Percentiles rank a stretch among this genome's conserved stretches.
phyloP scores from a whole-genome alignment of 176 grass and related monocot species.

The Lolium multiflorum region DNA sequence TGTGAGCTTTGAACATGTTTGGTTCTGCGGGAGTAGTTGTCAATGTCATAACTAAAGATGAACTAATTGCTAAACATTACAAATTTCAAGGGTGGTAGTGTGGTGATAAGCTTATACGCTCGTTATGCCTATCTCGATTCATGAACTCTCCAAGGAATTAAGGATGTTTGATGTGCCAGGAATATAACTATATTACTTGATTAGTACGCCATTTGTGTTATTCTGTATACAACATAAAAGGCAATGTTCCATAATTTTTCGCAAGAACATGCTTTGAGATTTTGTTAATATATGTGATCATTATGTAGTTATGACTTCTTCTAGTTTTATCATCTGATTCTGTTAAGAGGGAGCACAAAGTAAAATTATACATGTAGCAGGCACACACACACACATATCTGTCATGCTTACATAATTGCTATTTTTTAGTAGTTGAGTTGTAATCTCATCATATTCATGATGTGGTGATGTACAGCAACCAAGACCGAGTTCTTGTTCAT shows the following conservation, averaged over 20 bases:
- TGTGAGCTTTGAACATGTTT: neutral
- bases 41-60: neutral
- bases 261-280: neutral
- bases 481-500: conserved; percentile 77
- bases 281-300: neutral
- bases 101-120: neutral
- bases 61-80: neutral
- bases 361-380: neutral
- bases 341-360: conserved; percentile 8
- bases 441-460: conserved; percentile 33
- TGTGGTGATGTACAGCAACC: conserved; percentile 83
- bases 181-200: conserved; percentile 8
- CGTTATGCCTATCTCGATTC: neutral
- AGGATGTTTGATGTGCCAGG: conserved; percentile 24
- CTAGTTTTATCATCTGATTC: conserved; percentile 12
- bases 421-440: conserved; percentile 17
- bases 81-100: neutral
- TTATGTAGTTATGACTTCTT: conserved; percentile 29
- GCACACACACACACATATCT: conserved; percentile 10
- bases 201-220: conserved; percentile 1
- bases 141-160: conserved; percentile 11
- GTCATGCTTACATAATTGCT: neutral
- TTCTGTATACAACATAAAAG: conserved; percentile 7
- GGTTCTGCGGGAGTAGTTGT: conserved; percentile 2
- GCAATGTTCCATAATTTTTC: neutral